A percentile compares a stretch with the other conserved stretches of the same genome.
These are phyloP conservation scores for Trifolium fragiferum DNA, from an alignment of 306 rosid genomes.

Conservation along the genomic window DNA sequence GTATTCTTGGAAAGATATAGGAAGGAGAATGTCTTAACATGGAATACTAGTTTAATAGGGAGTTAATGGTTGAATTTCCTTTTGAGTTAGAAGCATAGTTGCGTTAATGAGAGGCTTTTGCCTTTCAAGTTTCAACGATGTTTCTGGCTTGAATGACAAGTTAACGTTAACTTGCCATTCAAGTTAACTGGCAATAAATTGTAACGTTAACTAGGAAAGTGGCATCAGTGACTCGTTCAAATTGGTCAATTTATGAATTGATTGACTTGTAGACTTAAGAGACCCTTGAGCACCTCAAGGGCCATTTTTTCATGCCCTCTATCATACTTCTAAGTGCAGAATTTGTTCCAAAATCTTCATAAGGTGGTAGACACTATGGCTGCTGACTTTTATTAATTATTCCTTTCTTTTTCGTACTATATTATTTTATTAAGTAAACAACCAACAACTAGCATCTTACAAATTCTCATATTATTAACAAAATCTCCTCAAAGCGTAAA, in stretches of 20 bases:
- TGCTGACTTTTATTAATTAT: not conserved
- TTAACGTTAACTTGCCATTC: too few species aligned
- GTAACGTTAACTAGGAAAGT: not conserved
- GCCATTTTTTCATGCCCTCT: constrained; percentile 18
- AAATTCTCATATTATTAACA: not conserved
- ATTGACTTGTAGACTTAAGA: not conserved
- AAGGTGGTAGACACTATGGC: not conserved
- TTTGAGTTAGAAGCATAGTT: not conserved
- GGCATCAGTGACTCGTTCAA: not conserved
- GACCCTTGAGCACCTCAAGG: constrained; percentile 18
- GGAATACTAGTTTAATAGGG: not conserved
- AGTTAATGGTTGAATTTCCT: not conserved
- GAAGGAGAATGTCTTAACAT: not conserved
- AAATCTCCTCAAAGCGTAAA: not conserved
- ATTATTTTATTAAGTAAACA: not conserved
- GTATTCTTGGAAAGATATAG: not conserved
- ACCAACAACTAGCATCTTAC: not conserved
- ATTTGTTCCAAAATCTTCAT: constrained; percentile 7
- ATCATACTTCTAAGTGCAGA: not conserved
- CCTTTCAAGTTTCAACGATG: not conserved
- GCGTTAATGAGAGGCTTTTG: not conserved
- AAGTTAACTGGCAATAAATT: too few species aligned
- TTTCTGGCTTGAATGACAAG: constrained; percentile 4
- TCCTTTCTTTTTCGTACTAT: not conserved
- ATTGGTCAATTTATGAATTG: not conserved